These are phyloP conservation scores for Persicaria maculosa DNA, from an alignment of 148 eudicot species.

Conservation along the genomic window DNA sequence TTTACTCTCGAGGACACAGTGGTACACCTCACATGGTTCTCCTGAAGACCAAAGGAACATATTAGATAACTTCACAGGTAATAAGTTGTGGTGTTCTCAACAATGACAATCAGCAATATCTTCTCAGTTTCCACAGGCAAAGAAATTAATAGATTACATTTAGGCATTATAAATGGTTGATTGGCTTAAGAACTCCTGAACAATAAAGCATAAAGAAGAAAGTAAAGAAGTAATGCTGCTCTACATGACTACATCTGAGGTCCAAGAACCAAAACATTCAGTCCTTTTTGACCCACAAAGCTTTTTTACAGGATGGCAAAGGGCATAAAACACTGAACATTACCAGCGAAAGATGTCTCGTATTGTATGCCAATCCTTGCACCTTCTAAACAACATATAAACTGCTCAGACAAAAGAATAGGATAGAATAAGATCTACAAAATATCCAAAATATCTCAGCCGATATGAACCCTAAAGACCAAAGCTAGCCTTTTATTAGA, in stretches of 20 bases:
- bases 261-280: not conserved
- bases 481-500: not conserved
- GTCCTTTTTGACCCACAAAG: not conserved
- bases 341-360: slow-evolving; percentile 97
- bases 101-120: not conserved
- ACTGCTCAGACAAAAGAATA: slow-evolving; percentile 30
- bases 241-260: not conserved
- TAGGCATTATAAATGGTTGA: not conserved
- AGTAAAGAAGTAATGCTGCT: not conserved
- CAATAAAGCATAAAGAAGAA: slow-evolving; percentile 1
- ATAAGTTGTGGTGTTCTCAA: not conserved
- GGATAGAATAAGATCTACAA: not conserved
- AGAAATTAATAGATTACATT: not conserved
- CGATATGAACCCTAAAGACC: not conserved
- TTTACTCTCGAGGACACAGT: slow-evolving; percentile 94
- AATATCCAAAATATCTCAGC: not conserved
- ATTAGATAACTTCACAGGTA: slow-evolving; percentile 3
- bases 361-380: slow-evolving; percentile 96
- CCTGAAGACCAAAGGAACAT: slow-evolving; percentile 38
- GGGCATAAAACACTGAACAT: not conserved
- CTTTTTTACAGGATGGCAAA: not conserved
- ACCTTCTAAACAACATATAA: slow-evolving; percentile 87
- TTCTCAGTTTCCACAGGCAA: not conserved
- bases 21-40: slow-evolving; percentile 83
- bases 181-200: not conserved